These are phyloP conservation scores for Penicillium paradoxum DNA, from an alignment of 495 filamentous ascomycete genomes.

Conservation along the genomic window DNA sequence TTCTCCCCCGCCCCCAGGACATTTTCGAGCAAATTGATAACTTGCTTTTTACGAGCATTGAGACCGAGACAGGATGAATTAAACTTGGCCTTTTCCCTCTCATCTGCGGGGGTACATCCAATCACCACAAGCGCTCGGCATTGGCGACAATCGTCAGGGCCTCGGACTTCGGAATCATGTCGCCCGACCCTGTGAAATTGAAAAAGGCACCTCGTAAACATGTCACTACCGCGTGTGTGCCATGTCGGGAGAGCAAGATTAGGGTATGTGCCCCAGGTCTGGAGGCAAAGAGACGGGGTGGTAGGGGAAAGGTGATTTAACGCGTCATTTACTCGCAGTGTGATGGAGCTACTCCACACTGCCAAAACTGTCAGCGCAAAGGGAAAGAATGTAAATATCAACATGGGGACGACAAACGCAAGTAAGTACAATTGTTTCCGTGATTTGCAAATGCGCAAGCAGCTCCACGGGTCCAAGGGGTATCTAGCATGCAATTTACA, in stretches of 20 bases:
- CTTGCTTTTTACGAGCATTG: slow-evolving; percentile 5
- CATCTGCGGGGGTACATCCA: slow-evolving; percentile 1
- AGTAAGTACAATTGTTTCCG: slow-evolving; percentile 26
- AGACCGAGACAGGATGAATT: slow-evolving; percentile 7
- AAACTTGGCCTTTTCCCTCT: neutral
- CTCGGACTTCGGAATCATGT: slow-evolving; percentile 14
- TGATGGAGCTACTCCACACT: slow-evolving; percentile 42
- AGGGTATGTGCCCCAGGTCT: slow-evolving; percentile 26
- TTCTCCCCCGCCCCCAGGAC: slow-evolving; percentile 10
- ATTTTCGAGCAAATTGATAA: neutral
- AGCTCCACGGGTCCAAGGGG: neutral
- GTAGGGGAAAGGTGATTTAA: neutral
- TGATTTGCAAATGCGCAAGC: neutral
- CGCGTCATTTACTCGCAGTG: slow-evolving; percentile 26
- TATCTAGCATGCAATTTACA: neutral
- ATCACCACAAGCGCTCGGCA: neutral
- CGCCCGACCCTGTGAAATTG: slow-evolving; percentile 29
- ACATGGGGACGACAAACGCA: slow-evolving; percentile 46
- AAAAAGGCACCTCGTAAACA: slow-evolving; percentile 41
- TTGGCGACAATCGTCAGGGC: neutral
- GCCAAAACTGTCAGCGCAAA: slow-evolving; percentile 46
- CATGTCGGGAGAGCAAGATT: slow-evolving; percentile 48
- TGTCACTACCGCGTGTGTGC: slow-evolving; percentile 46
- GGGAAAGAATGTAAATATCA: slow-evolving; percentile 46
- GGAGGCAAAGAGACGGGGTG: neutral